Evolutionary conservation across 2,329 filamentous ascomycete genomes (phyloP), one percentile per base, ranked within the genome.

Genomic region (Neurospora sp.): DNA sequence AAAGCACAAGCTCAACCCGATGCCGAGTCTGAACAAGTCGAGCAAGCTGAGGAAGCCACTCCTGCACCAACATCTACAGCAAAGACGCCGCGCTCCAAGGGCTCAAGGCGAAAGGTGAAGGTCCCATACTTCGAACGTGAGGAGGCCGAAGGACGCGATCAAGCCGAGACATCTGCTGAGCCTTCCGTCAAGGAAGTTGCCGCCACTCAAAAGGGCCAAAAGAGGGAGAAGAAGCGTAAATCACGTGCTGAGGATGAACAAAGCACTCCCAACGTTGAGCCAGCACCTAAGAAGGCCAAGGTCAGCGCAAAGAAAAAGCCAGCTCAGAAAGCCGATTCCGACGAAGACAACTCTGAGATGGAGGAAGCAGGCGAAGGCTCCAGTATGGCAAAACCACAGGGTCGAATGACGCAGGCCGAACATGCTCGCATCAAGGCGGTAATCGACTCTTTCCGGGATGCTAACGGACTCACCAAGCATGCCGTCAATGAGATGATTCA

Each of bases 401-500:
- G n/a, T 36, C 52, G 28, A 1, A 1, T 62, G 52, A 62, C 52
- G 2, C 33, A 38, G 28, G n/a, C 28, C 3, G 74, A 76, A 68
- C 39, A 72, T 36, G n/a, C 67, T 17, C 68, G 70, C 66, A 67
- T 75, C 23, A 69, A 36, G 6, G 42, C 33, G 10, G 73, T 72
- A 6, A 72, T 76, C 2, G 71, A 76, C 40, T 67, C 19, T 1
- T 72, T 75, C 39, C 69, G 71, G 10, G 68, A 73, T 10, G 42
- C 67, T 17, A 66, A 75, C 28, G 67, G 66, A 11, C 11, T 78
- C 66, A 73, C 73, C 0, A 71, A 74, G 23, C 58, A 73, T 23
- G 70, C 74, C 17, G 66, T 77, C 4, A 73, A 73, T 19, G 52
- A 58, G 3, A 38, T 75, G 10, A 75, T 76, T 6, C 74, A 74